Evolutionary conservation across 306 rosid species (phyloP), one percentile per base, ranked within the genome.

Genomic region (Hippophae gyantsensis): DNA sequence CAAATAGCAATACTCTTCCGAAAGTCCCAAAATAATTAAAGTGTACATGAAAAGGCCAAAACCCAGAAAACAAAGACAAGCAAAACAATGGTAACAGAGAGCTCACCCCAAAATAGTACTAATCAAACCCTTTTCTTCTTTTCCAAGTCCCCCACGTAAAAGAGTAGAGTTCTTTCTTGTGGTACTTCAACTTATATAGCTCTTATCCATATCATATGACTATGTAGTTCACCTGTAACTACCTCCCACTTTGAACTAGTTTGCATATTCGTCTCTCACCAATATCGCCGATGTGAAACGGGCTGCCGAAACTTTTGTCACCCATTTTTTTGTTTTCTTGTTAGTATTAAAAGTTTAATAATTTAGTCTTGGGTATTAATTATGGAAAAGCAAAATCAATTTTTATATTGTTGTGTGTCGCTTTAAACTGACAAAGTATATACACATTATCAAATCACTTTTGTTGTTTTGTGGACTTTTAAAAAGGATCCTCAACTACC

Each of bases 381-480:
- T 60, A 67, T 49, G 25, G 12, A 53, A 59, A 56, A 68, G 49
- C 52, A 32, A 62, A 10, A 27, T 32, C 49, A 58, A 27, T 3
- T 64, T 50, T 70, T 65, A 65, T 63, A 65, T 59, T 66, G 47
- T 42, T 9, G 46, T 60, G 59, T 54, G 76, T 50, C 66, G 57
- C 65, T 74, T 69, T 72, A 64, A 63, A 81, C 73, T 79, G 90
- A 76, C 71, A 79, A 70, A 79, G 77, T 68, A 74, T 68, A 74
- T 74, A 55, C 54, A 42, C 43, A 66, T 58, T 74, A 62, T 69
- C 32, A 44, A 69, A 40, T 57, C 71, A 51, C 61, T 60, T 69
- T 78, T 77, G 82, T 79, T 73, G 74, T 76, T 73, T 80, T 82
- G 83, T 54, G 82, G 95, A 86, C 94, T 90, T 84, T 84, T 59